These are phyloP conservation scores for Rhododendron vialii DNA, from an alignment of 148 eudicot genomes.

Conservation along the genomic window DNA sequence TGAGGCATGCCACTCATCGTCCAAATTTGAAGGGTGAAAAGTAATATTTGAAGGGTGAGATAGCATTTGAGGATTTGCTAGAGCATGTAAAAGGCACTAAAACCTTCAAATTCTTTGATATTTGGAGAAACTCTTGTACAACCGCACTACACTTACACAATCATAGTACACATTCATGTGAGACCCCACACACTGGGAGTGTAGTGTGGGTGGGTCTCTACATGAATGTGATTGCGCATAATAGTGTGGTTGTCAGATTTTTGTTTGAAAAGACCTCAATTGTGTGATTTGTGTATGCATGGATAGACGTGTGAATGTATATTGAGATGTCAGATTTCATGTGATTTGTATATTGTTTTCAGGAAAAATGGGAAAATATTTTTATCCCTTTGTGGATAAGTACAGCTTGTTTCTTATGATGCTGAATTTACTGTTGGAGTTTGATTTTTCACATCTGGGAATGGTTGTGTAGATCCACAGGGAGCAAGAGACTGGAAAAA, in stretches of 20 bases:
- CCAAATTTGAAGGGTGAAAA: too few relatives aligned
- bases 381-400: not conserved
- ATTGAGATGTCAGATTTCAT: not conserved
- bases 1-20: too few relatives aligned
- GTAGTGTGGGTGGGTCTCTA: not conserved
- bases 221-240: not conserved
- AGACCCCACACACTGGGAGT: not conserved
- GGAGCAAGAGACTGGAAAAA: conserved; percentile 59
- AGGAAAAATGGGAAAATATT: not conserved
- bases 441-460: conserved; percentile 7
- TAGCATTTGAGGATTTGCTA: too few relatives aligned
- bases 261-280: not conserved
- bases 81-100: too few relatives aligned
- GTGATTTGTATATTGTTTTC: not conserved
- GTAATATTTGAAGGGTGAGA: too few relatives aligned
- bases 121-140: not conserved
- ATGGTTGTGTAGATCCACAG: conserved; percentile 53
- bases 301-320: not conserved
- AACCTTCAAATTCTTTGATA: too few relatives aligned
- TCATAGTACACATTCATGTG: not conserved
- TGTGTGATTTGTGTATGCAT: not conserved
- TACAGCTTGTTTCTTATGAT: not conserved
- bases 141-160: not conserved
- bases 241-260: not conserved
- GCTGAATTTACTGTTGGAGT: not conserved